A percentile compares a stretch with the other conserved stretches of the same genome.
phyloP scores from a whole-genome alignment of 2,329 filamentous ascomycete species.

The Cladosporium sp. region DNA sequence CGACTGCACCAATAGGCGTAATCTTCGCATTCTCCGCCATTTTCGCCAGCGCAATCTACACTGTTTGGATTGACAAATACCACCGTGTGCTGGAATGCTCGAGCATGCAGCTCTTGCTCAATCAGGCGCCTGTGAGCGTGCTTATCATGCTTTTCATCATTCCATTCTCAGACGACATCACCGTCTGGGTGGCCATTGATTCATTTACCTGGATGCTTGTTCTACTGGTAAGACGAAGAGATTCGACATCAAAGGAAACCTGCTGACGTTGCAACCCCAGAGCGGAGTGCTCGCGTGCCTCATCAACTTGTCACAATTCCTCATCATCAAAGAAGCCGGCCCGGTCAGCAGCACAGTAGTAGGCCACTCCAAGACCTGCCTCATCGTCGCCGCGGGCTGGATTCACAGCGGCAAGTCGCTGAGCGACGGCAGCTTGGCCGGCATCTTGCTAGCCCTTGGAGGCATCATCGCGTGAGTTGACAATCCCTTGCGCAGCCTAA shows the following conservation, averaged over 20 bases:
- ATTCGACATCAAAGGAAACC: not conserved
- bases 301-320: slow-evolving; percentile 47
- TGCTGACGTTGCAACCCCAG: slow-evolving; percentile 31
- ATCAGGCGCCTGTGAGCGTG: slow-evolving; percentile 59
- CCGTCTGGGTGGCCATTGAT: slow-evolving; percentile 48
- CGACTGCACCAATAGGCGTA: slow-evolving; percentile 54
- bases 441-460: slow-evolving; percentile 26
- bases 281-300: slow-evolving; percentile 58
- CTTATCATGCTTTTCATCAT: slow-evolving; percentile 60
- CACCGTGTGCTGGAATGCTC: slow-evolving; percentile 60
- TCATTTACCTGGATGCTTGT: slow-evolving; percentile 41
- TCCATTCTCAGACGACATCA: slow-evolving; percentile 59
- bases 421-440: slow-evolving; percentile 24
- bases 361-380: slow-evolving; percentile 31
- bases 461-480: slow-evolving; percentile 27
- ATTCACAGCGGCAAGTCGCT: slow-evolving; percentile 20
- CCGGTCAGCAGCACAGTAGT: slow-evolving; percentile 31
- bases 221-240: slow-evolving; percentile 42
- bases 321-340: slow-evolving; percentile 29
- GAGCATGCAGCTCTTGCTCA: slow-evolving; percentile 64
- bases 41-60: slow-evolving; percentile 61
- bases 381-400: slow-evolving; percentile 29
- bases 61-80: slow-evolving; percentile 61
- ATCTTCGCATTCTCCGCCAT: slow-evolving; percentile 59
- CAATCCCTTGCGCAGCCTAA: not conserved